Percentiles rank a stretch among this genome's conserved stretches.
phyloP scores from a whole-genome alignment of 2,329 filamentous ascomycete genomes.

The Coniella vitis region DNA sequence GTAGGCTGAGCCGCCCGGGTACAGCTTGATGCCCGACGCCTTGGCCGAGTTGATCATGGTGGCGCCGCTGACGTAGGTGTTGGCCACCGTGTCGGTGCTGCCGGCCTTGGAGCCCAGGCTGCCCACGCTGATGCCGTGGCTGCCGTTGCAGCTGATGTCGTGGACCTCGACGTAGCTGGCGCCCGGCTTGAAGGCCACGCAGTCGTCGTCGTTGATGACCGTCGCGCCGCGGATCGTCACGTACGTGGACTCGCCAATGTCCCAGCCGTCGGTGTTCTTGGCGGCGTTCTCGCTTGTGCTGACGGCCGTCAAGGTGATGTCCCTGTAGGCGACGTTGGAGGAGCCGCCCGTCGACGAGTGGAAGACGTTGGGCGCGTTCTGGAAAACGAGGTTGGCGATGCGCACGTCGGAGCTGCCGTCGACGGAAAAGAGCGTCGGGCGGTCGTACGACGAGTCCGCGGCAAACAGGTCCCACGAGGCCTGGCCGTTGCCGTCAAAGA shows the following conservation, averaged over 20 bases:
- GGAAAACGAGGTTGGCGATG: conserved; percentile 30
- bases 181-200: conserved; percentile 37
- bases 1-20: conserved; percentile 34
- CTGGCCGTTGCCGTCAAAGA: conserved; percentile 42
- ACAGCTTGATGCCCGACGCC: conserved; percentile 23
- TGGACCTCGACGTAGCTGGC: conserved; percentile 32
- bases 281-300: conserved; percentile 31
- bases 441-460: conserved; percentile 27
- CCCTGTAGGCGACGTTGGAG: conserved; percentile 28
- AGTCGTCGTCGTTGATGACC: conserved; percentile 37
- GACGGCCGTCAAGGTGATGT: conserved; percentile 31
- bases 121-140: conserved; percentile 41
- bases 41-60: conserved; percentile 19
- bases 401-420: conserved; percentile 29
- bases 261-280: conserved; percentile 38
- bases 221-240: conserved; percentile 30
- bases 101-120: conserved; percentile 32
- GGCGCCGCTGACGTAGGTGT: conserved; percentile 33
- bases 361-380: conserved; percentile 40
- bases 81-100: conserved; percentile 32
- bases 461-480: conserved; percentile 34
- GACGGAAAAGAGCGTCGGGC: conserved; percentile 36
- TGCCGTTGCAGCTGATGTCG: conserved; percentile 36
- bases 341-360: conserved; percentile 31
- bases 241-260: conserved; percentile 29